Evolutionary conservation across 768 basidiomycete species (phyloP).

Genomic region (Coprinopsis sp.): DNA sequence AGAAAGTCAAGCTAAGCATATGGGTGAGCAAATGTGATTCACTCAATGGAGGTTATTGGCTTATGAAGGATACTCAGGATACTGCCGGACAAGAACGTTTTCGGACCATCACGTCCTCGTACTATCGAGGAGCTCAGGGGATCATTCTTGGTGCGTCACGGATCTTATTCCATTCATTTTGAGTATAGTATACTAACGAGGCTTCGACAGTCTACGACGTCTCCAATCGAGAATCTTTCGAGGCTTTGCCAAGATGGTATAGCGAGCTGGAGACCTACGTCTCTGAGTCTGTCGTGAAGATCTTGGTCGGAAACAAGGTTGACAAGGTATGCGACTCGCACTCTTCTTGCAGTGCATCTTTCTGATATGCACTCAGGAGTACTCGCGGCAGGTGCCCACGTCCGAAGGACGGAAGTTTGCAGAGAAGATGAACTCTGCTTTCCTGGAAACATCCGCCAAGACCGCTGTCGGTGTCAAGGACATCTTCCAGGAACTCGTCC

Average conservation of each 20-base stretch:
- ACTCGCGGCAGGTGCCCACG: conserved; percentile 80
- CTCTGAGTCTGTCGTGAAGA: conserved; percentile 79
- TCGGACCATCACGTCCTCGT: conserved; percentile 90
- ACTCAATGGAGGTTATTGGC: background rate
- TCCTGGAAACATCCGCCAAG: conserved; percentile 93
- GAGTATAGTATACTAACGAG: background rate
- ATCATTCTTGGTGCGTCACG: conserved; percentile 60
- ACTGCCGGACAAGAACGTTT: conserved; percentile 98
- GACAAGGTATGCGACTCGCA: conserved; percentile 55
- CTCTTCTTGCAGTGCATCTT: background rate
- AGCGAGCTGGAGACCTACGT: conserved; percentile 93
- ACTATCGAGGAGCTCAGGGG: conserved; percentile 87
- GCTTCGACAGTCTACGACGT: conserved; percentile 84
- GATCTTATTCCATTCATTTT: background rate
- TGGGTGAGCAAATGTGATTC: conserved; percentile 63
- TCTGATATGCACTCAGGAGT: conserved; percentile 51
- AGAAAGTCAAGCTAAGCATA: conserved; percentile 89
- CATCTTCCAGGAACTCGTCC: conserved; percentile 68
- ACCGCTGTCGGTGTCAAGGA: conserved; percentile 80
- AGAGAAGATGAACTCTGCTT: conserved; percentile 72
- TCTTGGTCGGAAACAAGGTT: conserved; percentile 92
- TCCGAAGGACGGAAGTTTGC: conserved; percentile 81
- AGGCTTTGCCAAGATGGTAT: conserved; percentile 91
- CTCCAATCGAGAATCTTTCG: conserved; percentile 86
- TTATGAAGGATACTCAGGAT: conserved; percentile 47